These are phyloP conservation scores for Remersonia thermophila DNA, from an alignment of 2,329 filamentous ascomycete genomes.

Conservation along the genomic window DNA sequence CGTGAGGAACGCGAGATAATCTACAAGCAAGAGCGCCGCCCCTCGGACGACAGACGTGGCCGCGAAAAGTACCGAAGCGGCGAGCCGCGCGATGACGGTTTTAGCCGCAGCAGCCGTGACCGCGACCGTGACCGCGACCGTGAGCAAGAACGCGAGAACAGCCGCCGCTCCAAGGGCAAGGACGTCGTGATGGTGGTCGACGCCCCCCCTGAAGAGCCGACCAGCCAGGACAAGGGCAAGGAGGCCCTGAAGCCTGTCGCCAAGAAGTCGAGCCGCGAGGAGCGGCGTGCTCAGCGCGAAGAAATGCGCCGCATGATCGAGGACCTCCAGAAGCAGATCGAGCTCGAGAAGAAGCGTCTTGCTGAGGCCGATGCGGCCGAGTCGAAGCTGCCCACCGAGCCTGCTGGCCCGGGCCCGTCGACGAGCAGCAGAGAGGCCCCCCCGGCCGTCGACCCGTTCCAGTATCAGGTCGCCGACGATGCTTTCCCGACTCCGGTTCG, in stretches of 20 bases:
- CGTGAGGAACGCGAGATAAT: conserved; percentile 14
- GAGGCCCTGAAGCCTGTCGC: conserved; percentile 4
- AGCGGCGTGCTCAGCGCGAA: conserved; percentile 12
- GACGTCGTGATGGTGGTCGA: conserved; percentile 14
- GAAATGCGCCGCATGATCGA: conserved; percentile 16
- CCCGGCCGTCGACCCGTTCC: conserved; percentile 41
- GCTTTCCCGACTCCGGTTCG: conserved; percentile 35
- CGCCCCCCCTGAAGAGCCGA: conserved; percentile 4
- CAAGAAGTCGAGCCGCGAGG: conserved; percentile 14
- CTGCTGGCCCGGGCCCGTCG: conserved; percentile 1
- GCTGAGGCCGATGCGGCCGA: conserved; percentile 18
- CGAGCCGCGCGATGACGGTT: conserved; percentile 16
- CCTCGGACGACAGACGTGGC: conserved; percentile 19
- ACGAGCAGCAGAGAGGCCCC: conserved; percentile 1
- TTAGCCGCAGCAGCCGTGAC: conserved; percentile 9
- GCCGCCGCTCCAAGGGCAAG: conserved; percentile 10
- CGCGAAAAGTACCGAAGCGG: conserved; percentile 17
- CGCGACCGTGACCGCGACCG: conserved; percentile 1
- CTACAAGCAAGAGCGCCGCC: conserved; percentile 17
- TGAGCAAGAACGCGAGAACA: conserved; percentile 14
- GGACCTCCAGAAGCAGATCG: conserved; percentile 15
- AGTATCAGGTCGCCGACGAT: conserved; percentile 43
- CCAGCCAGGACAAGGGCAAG: conserved; percentile 6
- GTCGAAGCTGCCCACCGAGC: conserved; percentile 8
- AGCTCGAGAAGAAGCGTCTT: conserved; percentile 14